Conservation (phyloP, 345 rosid species). For the Bruguiera gymnorhiza region DNA sequence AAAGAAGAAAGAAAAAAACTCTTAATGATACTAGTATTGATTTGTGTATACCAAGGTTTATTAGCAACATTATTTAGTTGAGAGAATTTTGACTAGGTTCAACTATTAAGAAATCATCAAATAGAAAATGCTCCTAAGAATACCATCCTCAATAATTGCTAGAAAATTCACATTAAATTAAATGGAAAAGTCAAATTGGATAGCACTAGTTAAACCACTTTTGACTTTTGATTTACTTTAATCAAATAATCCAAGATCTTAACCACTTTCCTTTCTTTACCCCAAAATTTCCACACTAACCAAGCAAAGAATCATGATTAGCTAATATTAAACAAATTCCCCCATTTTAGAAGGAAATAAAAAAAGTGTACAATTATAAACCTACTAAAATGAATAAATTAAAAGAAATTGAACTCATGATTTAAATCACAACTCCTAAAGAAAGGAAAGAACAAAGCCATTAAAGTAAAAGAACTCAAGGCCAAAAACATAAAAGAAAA, state of each 20-base stretch:
- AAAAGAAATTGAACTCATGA: no score
- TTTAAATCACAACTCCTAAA: no score
- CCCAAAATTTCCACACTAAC: background rate
- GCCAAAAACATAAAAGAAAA: no score
- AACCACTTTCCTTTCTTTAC: background rate
- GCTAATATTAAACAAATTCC: background rate
- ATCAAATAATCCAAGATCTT: background rate
- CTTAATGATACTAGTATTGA: no score
- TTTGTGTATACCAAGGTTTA: no score
- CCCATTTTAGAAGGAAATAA: background rate
- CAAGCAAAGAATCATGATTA: background rate
- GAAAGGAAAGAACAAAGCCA: no score
- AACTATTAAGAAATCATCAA: background rate
- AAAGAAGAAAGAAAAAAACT: no score
- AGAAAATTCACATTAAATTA: background rate
- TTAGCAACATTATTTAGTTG: no score
- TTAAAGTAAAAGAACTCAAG: no score
- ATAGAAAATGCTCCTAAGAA: no score
- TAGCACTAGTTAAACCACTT: background rate
- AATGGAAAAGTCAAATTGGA: background rate
- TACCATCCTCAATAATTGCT: background rate
- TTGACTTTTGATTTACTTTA: background rate
- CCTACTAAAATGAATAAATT: background rate
- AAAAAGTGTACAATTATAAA: background rate
- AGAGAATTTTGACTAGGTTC: no score